A percentile compares a stretch with the other conserved stretches of the same genome.
Conservation (phyloP, 2,329 filamentous ascomycete genomes). For the Celoporthe dispersa region DNA sequence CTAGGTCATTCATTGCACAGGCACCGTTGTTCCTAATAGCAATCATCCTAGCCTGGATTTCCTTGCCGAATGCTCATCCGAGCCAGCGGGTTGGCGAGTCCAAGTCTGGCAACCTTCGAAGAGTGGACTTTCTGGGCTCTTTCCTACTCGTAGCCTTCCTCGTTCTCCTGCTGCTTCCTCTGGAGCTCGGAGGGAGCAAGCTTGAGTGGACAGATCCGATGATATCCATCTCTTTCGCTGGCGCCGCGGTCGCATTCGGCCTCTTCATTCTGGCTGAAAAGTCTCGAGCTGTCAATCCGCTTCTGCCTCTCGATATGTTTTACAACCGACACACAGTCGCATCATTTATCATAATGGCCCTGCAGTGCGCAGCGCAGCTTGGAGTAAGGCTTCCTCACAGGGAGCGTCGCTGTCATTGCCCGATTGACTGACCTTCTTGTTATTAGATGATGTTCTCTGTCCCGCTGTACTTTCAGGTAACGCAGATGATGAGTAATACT, state of each 20-base stretch:
- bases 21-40: conserved; percentile 58
- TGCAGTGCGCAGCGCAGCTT: conserved; percentile 63
- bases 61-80: conserved; percentile 39
- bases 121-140: conserved; percentile 65
- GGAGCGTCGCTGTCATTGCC: conserved; percentile 5
- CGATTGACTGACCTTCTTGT: conserved; percentile 9
- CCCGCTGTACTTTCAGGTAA: conserved; percentile 72
- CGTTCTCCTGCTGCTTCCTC: conserved; percentile 44
- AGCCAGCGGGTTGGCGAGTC: conserved; percentile 26
- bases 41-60: conserved; percentile 43
- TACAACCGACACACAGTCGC: conserved; percentile 55
- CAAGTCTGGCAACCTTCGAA: conserved; percentile 44
- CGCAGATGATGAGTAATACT: conserved; percentile 59
- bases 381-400: conserved; percentile 46
- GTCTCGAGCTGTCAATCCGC: conserved; percentile 55
- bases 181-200: conserved; percentile 46
- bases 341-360: conserved; percentile 54
- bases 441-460: conserved; percentile 64
- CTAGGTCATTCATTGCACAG: conserved; percentile 61
- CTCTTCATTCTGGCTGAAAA: conserved; percentile 41
- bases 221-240: conserved; percentile 39
- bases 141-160: conserved; percentile 45
- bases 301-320: conserved; percentile 62
- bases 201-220: conserved; percentile 45
- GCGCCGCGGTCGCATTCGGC: conserved; percentile 36